Percentiles rank a stretch among this genome's conserved stretches.
These are phyloP conservation scores for Sporothrix dimorphospora DNA, from an alignment of 2,329 filamentous ascomycete genomes.

Conservation along the genomic window DNA sequence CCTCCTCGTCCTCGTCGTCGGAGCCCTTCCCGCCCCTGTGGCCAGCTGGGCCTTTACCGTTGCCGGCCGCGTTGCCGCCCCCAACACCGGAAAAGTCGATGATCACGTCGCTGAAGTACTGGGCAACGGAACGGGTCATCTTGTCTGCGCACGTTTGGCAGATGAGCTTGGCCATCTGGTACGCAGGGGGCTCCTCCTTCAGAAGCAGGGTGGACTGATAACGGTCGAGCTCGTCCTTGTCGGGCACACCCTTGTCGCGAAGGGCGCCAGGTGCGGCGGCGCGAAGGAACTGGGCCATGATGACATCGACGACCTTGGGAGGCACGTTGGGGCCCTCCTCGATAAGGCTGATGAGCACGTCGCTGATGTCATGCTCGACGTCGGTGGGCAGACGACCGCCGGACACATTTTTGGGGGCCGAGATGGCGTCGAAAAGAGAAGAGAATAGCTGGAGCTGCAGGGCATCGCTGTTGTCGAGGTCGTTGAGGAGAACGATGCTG, in stretches of 20 bases:
- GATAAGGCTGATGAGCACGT: constrained; percentile 80
- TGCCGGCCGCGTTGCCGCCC: constrained; percentile 44
- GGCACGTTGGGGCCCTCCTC: constrained; percentile 82
- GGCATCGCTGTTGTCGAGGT: constrained; percentile 79
- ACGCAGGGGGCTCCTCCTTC: constrained; percentile 88
- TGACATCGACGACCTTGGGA: constrained; percentile 81
- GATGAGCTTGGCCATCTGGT: constrained; percentile 94
- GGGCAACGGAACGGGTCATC: constrained; percentile 91
- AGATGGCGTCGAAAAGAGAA: constrained; percentile 88
- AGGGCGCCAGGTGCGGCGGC: constrained; percentile 72
- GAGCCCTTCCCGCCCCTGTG: constrained; percentile 26
- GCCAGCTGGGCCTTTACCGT: constrained; percentile 17
- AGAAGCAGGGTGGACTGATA: constrained; percentile 82
- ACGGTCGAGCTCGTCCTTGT: constrained; percentile 62
- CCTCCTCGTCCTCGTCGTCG: constrained; percentile 62
- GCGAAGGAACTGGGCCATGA: constrained; percentile 93
- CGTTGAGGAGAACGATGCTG: constrained; percentile 88
- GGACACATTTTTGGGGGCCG: constrained; percentile 71
- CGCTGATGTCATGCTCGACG: constrained; percentile 89
- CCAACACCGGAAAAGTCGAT: constrained; percentile 76
- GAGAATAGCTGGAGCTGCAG: constrained; percentile 83
- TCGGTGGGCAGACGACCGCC: constrained; percentile 89
- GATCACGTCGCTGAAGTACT: constrained; percentile 97
- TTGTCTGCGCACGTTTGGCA: constrained; percentile 89
- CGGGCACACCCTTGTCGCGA: constrained; percentile 55